Percentiles rank a stretch among this genome's conserved stretches.
Conservation (phyloP, 2,329 filamentous ascomycete genomes). For the Arthrobotrys musiformis region DNA sequence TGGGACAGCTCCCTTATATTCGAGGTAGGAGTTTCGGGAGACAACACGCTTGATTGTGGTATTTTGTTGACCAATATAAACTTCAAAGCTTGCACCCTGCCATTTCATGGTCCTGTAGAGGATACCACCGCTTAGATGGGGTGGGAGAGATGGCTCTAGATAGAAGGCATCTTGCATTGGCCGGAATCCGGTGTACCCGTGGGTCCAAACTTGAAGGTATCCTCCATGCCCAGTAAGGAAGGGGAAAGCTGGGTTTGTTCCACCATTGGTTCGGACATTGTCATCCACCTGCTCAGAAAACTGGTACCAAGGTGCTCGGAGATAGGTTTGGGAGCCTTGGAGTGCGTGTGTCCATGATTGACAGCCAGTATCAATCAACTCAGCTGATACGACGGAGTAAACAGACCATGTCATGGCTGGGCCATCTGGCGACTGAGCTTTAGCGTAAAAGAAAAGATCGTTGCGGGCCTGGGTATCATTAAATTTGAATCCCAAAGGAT, state of each 20-base stretch:
- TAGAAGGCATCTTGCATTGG: conserved; percentile 71
- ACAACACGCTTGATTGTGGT: conserved; percentile 70
- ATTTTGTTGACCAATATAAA: conserved; percentile 62
- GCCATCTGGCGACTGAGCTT: conserved; percentile 74
- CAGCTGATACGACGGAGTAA: conserved; percentile 74
- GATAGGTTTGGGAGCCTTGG: conserved; percentile 73
- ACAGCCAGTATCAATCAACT: conserved; percentile 74
- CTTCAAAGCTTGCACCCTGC: conserved; percentile 58
- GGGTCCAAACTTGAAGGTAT: conserved; percentile 74
- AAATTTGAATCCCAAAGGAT: conserved; percentile 71
- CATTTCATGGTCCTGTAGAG: conserved; percentile 59
- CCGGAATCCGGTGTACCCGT: conserved; percentile 74
- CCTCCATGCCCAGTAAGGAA: conserved; percentile 78
- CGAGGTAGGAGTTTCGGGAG: conserved; percentile 31
- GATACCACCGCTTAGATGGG: conserved; percentile 67
- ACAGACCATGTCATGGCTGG: conserved; percentile 79
- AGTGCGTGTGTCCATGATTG: conserved; percentile 75
- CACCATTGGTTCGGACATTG: conserved; percentile 71
- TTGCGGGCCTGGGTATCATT: conserved; percentile 68
- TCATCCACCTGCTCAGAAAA: conserved; percentile 77
- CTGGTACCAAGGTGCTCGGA: conserved; percentile 75
- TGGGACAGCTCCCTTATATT: conserved; percentile 61
- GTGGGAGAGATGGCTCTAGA: conserved; percentile 73
- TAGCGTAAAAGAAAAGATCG: conserved; percentile 76
- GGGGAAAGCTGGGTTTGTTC: conserved; percentile 75